These are phyloP conservation scores for Hydnum rufescens DNA, from an alignment of 768 basidiomycete genomes.

Conservation along the genomic window DNA sequence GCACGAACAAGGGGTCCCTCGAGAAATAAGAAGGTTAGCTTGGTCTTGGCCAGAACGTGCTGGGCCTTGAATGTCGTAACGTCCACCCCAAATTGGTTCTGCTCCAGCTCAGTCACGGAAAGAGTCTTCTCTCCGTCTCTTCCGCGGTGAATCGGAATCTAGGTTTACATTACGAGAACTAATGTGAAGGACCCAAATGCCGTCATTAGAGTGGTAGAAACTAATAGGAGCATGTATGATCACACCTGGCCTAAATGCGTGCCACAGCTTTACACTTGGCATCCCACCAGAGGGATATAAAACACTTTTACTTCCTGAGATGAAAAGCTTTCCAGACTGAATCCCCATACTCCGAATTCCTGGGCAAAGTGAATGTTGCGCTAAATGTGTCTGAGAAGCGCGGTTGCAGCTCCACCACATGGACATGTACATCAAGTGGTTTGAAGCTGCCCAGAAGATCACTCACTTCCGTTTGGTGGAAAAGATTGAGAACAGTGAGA, in stretches of 20 bases:
- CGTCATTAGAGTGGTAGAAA: not conserved
- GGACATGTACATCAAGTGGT: constrained; percentile 74
- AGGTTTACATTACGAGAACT: no score
- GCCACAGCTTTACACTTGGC: constrained; percentile 10
- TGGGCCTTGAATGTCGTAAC: constrained; percentile 72
- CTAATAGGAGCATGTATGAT: not conserved
- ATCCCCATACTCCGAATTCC: constrained; percentile 71
- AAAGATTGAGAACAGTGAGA: constrained; percentile 79
- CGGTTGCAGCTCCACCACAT: constrained; percentile 48
- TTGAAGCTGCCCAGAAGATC: constrained; percentile 92
- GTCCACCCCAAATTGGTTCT: constrained; percentile 46
- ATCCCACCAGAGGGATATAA: constrained; percentile 69
- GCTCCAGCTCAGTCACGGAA: constrained; percentile 30
- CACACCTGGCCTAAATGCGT: not conserved
- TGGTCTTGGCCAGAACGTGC: constrained; percentile 71
- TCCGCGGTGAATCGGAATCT: not conserved
- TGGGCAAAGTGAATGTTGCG: constrained; percentile 70
- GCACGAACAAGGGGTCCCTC: constrained; percentile 94
- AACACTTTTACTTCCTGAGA: constrained; percentile 72
- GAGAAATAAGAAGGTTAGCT: constrained; percentile 84
- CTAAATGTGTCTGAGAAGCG: constrained; percentile 67
- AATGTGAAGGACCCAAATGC: no score
- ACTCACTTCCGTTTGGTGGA: constrained; percentile 88
- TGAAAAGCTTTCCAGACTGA: constrained; percentile 62
- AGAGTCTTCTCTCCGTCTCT: constrained; percentile 14